A percentile compares a stretch with the other conserved stretches of the same genome.
Conservation (phyloP, 75 land plant species). For the Pinus tabuliformis region DNA sequence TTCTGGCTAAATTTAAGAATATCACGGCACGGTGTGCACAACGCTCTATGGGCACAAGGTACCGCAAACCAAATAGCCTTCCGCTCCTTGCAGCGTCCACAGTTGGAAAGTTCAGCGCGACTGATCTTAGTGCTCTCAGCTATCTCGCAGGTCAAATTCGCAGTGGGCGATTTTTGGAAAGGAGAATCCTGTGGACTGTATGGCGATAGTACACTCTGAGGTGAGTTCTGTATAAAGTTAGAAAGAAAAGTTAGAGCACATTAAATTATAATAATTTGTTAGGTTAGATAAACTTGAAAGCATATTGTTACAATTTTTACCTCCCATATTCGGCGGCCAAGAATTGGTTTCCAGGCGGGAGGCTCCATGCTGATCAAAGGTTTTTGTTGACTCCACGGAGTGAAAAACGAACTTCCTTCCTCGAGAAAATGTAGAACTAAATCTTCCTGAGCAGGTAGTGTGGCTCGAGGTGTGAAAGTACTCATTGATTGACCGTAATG, state of each 20-base stretch:
- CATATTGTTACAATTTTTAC: too few species aligned
- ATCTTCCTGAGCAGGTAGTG: not conserved
- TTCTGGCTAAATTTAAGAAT: not conserved
- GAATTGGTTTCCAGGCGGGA: not conserved
- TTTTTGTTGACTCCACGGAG: constrained; percentile 6
- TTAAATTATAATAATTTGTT: too few species aligned
- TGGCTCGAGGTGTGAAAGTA: not conserved
- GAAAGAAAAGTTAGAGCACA: not conserved
- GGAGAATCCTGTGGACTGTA: not conserved
- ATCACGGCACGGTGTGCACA: constrained; percentile 3
- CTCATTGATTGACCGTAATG: not conserved
- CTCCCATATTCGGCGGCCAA: too few species aligned
- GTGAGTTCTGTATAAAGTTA: not conserved
- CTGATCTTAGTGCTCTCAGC: not conserved
- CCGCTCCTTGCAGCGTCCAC: not conserved
- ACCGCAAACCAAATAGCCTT: constrained; percentile 11
- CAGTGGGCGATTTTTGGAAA: too few species aligned
- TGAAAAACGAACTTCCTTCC: constrained; percentile 4
- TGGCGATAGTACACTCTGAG: constrained; percentile 7
- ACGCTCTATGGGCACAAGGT: constrained; percentile 7
- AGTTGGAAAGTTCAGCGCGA: not conserved
- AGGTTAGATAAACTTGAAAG: too few species aligned
- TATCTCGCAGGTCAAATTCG: too few species aligned
- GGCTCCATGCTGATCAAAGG: not conserved
- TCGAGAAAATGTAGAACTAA: not conserved